Base-by-base conservation (phyloP, 768 basidiomycete genomes). In the Amanita brunnescens region DNA sequence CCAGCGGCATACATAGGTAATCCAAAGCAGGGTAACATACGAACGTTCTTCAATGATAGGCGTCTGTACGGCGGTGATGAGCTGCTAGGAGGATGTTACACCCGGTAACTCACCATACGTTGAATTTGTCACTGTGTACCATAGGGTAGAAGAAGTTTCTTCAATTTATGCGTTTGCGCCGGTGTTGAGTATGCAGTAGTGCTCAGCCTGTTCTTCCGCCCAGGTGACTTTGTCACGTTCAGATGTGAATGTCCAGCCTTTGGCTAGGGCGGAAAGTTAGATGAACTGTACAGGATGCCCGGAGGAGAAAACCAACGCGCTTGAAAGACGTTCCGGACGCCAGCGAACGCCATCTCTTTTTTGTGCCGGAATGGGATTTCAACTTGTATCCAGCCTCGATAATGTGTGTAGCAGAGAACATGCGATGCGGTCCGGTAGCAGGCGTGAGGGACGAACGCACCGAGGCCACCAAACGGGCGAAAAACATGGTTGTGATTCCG, bases 341-440 rank as follows among this genome's bases (percentile, higher is more conserved):
- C 40, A 88, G 65, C 2, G 83, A 81, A 52, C 78, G 71, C 85
- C 85, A 90, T 54, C 87, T 72, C 67, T 90, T 90, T 70, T 89
- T 89, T 20, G 87, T 77, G 8, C 87, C 87, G 2, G 80, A 83
- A 62, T 90, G 87, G 1, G 83, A 78, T 65, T 90, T 90, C 58
- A 90, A 68, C 68, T 90, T 90, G 48, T 87, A 87, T n/a, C 71
- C 72, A 49, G 81, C 85, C 49, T 76, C 73, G 24, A 65, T 62
- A 1, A 74, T 55, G 6, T 77, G 64, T 4, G 81, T 79, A 12
- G 80, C 78, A 33, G 87, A 85, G 64, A 90, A 87, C 12, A 70
- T 58, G 20, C 77, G 75, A 18, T 33, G 23, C 21, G 41, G 14
- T 14, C 20, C 2, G 6, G 38, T 32, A 41, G 29, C n/a, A 12